These are phyloP conservation scores for Arctostaphylos glauca DNA, from an alignment of 148 eudicot species.

Conservation along the genomic window DNA sequence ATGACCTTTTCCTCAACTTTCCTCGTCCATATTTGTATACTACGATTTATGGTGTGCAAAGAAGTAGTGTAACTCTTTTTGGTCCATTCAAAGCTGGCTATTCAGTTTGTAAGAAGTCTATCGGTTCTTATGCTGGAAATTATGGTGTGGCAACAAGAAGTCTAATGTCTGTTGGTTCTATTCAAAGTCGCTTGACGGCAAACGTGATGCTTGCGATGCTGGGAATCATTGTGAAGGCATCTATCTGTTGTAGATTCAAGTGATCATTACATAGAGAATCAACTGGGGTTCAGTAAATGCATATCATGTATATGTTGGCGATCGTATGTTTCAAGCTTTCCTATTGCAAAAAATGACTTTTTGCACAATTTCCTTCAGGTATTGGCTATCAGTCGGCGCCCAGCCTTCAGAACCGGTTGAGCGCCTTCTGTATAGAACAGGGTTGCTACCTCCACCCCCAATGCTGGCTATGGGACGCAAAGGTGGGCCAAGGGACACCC, in stretches of 20 bases:
- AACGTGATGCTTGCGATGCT: neutral
- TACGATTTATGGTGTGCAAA: neutral
- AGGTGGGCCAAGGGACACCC: constrained; percentile 83
- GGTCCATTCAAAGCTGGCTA: neutral
- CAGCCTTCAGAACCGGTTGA: constrained; percentile 92
- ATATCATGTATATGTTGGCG: neutral
- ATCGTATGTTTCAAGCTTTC: neutral
- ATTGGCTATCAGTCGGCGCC: constrained; percentile 92
- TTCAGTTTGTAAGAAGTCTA: neutral
- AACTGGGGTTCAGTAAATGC: neutral
- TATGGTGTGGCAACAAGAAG: too few species aligned
- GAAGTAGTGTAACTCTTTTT: neutral
- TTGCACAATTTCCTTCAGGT: constrained; percentile 34
- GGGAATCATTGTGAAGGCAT: neutral
- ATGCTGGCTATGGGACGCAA: constrained; percentile 90
- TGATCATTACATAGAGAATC: neutral
- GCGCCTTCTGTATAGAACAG: constrained; percentile 75
- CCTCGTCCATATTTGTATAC: neutral
- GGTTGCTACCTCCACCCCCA: constrained; percentile 91
- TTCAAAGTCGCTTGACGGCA: neutral
- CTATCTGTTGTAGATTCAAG: neutral
- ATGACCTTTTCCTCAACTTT: neutral
- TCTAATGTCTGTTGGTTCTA: too few species aligned
- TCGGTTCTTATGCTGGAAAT: too few species aligned
- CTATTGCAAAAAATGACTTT: neutral